Evolutionary conservation across 371 early-diverging fungal genomes (phyloP).

Genomic region (Apophysomyces variabilis): DNA sequence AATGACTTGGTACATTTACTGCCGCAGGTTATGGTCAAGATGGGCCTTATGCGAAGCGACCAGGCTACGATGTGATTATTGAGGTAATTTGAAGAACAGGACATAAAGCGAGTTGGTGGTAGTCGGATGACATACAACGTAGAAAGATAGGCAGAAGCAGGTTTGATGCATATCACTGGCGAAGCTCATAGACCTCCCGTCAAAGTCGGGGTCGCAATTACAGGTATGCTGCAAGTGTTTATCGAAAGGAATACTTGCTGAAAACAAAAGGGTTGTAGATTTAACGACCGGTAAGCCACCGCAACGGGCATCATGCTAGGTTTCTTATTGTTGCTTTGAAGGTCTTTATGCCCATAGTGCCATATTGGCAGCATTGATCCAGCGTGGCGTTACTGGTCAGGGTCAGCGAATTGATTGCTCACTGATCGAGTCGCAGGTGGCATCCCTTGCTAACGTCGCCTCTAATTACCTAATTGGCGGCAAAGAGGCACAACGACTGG

Average conservation of each 20-base stretch:
- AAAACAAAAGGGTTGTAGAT: constrained; percentile 38
- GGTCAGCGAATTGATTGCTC: constrained; percentile 90
- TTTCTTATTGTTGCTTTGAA: background rate
- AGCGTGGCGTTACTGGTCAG: constrained; percentile 65
- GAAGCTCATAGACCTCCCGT: constrained; percentile 83
- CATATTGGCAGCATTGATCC: constrained; percentile 85
- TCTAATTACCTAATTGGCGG: constrained; percentile 85
- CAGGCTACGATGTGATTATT: constrained; percentile 95
- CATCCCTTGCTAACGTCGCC: constrained; percentile 88
- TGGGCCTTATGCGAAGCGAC: constrained; percentile 79
- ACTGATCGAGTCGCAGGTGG: constrained; percentile 85
- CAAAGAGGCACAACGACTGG: constrained; percentile 81
- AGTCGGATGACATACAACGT: no score
- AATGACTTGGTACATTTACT: background rate
- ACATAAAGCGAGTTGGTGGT: no score
- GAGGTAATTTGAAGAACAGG: constrained; percentile 44
- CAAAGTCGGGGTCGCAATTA: constrained; percentile 95
- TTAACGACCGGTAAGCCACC: constrained; percentile 70
- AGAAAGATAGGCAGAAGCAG: constrained; percentile 74
- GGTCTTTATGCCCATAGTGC: constrained; percentile 84
- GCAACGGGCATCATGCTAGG: background rate
- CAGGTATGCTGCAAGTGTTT: constrained; percentile 52
- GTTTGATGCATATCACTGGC: constrained; percentile 95
- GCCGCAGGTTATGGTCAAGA: constrained; percentile 80
- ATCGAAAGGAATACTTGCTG: background rate